phyloP scores from a whole-genome alignment of 306 rosid species.

The Sphenostylis stenocarpa region DNA sequence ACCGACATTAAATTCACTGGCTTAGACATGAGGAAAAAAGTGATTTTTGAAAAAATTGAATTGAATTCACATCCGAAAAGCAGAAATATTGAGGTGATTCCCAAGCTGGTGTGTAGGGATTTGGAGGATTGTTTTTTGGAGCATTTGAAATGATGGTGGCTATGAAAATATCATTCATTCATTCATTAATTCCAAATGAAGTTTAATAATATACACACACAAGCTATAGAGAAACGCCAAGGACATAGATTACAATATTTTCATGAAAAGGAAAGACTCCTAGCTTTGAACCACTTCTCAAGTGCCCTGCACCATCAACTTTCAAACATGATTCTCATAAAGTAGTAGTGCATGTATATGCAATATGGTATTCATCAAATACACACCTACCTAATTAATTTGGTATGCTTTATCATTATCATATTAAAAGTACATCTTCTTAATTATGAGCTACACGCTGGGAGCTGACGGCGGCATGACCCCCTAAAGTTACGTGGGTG shows the following conservation, averaged over 20 bases:
- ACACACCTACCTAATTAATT: background rate
- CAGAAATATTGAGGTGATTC: no score
- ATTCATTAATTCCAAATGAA: slow-evolving; percentile 39
- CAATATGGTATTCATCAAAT: no score
- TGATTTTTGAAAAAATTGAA: no score
- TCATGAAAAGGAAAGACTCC: slow-evolving; percentile 67
- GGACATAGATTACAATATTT: slow-evolving; percentile 49
- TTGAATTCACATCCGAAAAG: no score
- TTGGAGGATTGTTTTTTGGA: slow-evolving; percentile 36
- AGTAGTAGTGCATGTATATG: slow-evolving; percentile 17
- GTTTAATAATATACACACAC: slow-evolving; percentile 24
- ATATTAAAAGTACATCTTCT: background rate
- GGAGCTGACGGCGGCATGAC: no score
- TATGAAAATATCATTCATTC: background rate
- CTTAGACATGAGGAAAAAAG: no score
- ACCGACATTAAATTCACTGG: no score
- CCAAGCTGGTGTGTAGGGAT: slow-evolving; percentile 22
- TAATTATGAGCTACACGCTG: slow-evolving; percentile 25
- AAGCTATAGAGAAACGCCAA: slow-evolving; percentile 53
- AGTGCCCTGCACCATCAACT: background rate
- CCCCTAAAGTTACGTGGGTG: no score
- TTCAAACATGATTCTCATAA: no score
- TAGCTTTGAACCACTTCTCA: slow-evolving; percentile 41
- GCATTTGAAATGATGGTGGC: slow-evolving; percentile 31
- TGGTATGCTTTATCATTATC: background rate